Percentiles rank a stretch among this genome's conserved stretches.
Conservation (phyloP, 2,329 filamentous ascomycete genomes). For the Pseudomassariella vexata region DNA sequence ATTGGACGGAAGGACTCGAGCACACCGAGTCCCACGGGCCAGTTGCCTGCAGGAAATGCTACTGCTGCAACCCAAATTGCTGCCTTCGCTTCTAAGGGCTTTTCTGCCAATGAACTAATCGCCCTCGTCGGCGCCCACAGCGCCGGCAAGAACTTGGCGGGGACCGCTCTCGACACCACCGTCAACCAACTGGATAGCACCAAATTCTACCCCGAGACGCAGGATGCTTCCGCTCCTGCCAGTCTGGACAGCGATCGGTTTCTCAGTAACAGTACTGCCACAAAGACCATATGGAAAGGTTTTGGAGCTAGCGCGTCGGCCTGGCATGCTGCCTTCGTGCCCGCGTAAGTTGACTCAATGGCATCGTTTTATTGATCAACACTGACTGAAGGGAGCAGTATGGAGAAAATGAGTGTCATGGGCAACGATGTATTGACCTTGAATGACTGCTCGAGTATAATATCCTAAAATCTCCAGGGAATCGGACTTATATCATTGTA, state of each 20-base stretch:
- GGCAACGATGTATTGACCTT: constrained; percentile 16
- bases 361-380: not conserved
- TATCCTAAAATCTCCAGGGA: too few relatives aligned
- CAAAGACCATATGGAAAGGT: constrained; percentile 15
- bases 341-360: constrained; percentile 17
- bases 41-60: constrained; percentile 12
- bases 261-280: constrained; percentile 16
- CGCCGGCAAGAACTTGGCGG: constrained; percentile 15
- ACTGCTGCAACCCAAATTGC: constrained; percentile 12
- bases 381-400: constrained; percentile 16
- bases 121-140: constrained; percentile 21
- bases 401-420: constrained; percentile 19
- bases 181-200: constrained; percentile 16
- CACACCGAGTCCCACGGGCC: constrained; percentile 11
- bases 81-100: constrained; percentile 16
- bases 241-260: constrained; percentile 19
- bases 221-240: constrained; percentile 13
- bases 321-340: constrained; percentile 18
- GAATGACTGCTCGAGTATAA: constrained; percentile 20
- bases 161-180: constrained; percentile 16
- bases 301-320: constrained; percentile 14
- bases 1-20: constrained; percentile 18
- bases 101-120: constrained; percentile 17
- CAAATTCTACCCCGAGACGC: constrained; percentile 20
- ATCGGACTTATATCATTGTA: too few relatives aligned